Percentiles rank a stretch among this genome's conserved stretches.
These are phyloP conservation scores for Rhodotorula sp. DNA, from an alignment of 1,284 basidiomycete genomes.

Conservation along the genomic window DNA sequence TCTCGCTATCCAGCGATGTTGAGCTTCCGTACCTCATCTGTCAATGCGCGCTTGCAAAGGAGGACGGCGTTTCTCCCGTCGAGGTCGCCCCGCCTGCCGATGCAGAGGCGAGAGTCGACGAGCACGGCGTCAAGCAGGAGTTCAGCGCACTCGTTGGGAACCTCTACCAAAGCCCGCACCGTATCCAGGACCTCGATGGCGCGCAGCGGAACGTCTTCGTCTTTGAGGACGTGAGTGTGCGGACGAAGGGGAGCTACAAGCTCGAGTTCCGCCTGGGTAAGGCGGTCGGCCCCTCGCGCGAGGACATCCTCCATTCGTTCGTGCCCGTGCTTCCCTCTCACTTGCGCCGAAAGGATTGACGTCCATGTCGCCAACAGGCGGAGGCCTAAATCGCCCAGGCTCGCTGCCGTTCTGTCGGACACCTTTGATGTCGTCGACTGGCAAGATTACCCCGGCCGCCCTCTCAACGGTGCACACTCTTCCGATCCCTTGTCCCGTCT, in stretches of 20 bases:
- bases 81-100: constrained; percentile 52
- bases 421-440: constrained; percentile 74
- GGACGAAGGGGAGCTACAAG: constrained; percentile 71
- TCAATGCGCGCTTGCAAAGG: constrained; percentile 55
- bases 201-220: constrained; percentile 77
- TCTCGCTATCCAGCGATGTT: constrained; percentile 16
- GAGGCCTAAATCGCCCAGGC: constrained; percentile 48
- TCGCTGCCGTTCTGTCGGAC: constrained; percentile 69
- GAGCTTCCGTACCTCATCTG: constrained; percentile 44
- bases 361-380: neutral
- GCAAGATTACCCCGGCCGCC: constrained; percentile 64
- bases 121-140: constrained; percentile 3
- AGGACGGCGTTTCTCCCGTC: constrained; percentile 53
- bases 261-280: constrained; percentile 73
- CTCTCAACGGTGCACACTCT: constrained; percentile 15
- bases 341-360: neutral
- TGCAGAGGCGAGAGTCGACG: constrained; percentile 54
- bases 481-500: no score
- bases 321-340: neutral
- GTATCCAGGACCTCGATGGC: constrained; percentile 66
- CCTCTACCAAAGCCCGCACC: constrained; percentile 74
- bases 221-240: constrained; percentile 84
- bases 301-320: no score
- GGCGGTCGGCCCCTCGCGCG: constrained; percentile 61
- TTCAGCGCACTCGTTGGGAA: constrained; percentile 68